phyloP scores from a whole-genome alignment of 176 grass and related monocot genomes.

The Tuctoria greenei region DNA sequence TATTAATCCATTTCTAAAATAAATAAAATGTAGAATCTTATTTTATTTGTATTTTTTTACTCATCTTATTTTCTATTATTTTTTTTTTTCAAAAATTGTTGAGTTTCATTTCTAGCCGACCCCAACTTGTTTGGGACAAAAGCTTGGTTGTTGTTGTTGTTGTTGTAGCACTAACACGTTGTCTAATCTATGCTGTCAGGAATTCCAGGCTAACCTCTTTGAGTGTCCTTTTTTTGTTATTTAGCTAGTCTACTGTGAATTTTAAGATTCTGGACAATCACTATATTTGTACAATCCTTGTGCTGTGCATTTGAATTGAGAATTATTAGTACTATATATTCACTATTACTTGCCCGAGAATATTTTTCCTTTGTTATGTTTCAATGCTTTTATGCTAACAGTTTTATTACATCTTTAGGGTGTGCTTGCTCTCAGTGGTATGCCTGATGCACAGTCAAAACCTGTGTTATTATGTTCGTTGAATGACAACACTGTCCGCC shows the following conservation, averaged over 20 bases:
- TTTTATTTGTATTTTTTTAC: no score
- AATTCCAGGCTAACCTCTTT: neutral
- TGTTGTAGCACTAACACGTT: neutral
- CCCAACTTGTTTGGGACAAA: no score
- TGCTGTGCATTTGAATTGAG: neutral
- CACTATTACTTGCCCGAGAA: neutral
- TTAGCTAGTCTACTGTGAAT: neutral
- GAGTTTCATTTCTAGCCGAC: no score
- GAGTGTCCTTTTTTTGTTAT: neutral
- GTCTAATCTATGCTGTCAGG: neutral
- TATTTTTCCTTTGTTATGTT: neutral
- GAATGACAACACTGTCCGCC: constrained; percentile 77
- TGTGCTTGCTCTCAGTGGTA: constrained; percentile 73
- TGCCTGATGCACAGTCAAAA: constrained; percentile 81
- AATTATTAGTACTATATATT: neutral
- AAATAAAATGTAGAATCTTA: no score
- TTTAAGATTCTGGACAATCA: neutral
- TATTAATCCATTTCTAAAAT: no score
- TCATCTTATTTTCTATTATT: no score
- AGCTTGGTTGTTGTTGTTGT: no score
- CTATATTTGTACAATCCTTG: neutral
- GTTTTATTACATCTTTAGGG: constrained; percentile 51
- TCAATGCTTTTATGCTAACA: constrained; percentile 14
- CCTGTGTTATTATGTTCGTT: constrained; percentile 83
- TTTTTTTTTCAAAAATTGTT: no score